phyloP scores from a whole-genome alignment of 495 filamentous ascomycete species.

The Pyronema omphalodes region DNA sequence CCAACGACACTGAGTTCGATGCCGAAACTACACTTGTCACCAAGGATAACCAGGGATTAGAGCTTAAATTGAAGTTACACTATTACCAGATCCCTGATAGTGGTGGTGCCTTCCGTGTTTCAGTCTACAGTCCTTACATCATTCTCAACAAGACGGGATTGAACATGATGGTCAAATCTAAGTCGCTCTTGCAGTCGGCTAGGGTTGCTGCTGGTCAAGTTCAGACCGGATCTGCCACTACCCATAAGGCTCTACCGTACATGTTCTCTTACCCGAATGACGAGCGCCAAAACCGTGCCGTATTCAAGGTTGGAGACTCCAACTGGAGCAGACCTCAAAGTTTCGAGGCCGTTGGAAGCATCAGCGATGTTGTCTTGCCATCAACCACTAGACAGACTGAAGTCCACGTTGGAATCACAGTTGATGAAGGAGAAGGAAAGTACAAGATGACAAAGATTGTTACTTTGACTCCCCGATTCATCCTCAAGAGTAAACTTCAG shows the following conservation, averaged over 20 bases:
- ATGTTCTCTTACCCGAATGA: conserved; percentile 88
- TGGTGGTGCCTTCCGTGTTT: conserved; percentile 89
- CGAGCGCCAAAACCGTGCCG: conserved; percentile 72
- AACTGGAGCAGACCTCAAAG: conserved; percentile 92
- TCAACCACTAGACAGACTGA: conserved; percentile 48
- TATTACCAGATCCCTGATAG: conserved; percentile 86
- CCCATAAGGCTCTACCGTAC: conserved; percentile 59
- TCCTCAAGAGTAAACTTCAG: conserved; percentile 77
- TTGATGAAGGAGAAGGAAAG: conserved; percentile 84
- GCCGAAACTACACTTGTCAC: conserved; percentile 63
- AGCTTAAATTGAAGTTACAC: conserved; percentile 67
- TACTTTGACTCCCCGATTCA: conserved; percentile 80
- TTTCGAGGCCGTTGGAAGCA: conserved; percentile 95
- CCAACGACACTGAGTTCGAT: conserved; percentile 66
- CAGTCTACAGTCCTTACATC: conserved; percentile 82
- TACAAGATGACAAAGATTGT: conserved; percentile 93
- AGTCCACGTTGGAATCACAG: conserved; percentile 73
- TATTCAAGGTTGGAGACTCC: conserved; percentile 72
- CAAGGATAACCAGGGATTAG: conserved; percentile 63
- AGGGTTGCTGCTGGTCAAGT: conserved; percentile 61
- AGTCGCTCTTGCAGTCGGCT: conserved; percentile 64
- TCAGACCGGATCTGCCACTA: conserved; percentile 20
- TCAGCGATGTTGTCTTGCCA: conserved; percentile 63
- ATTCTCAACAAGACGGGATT: conserved; percentile 90
- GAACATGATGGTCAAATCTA: conserved; percentile 72